Evolutionary conservation across 2,329 filamentous ascomycete genomes (phyloP), one percentile per base, ranked within the genome.

Genomic region (Ophiostoma ips): DNA sequence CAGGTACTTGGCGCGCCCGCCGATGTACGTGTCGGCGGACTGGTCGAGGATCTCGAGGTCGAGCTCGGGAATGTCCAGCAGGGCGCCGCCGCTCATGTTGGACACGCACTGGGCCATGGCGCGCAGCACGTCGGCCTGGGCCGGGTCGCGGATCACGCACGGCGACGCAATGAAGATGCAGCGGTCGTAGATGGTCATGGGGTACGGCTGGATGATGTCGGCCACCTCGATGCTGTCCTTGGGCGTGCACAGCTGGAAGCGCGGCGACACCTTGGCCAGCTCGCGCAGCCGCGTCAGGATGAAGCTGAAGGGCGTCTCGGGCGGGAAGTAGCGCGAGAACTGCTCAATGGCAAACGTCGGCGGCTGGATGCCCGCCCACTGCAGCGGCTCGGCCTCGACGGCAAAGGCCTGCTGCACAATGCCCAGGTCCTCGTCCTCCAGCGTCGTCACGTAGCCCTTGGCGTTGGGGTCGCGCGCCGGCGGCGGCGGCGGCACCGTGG

Each of bases 271-370:
- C 28, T 72, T 68, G 2, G 79, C 76, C 9, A 90, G 72, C 50
- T 87, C 81, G 54, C 83, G 72, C 46, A 96, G 70, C 2, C 84
- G 83, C 54, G 81, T 71, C 50, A 96, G 66, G 52, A 96, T 80
- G 60, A 88, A 95, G 55, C 81, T 83, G 57, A 96, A 84, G 0
- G 89, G 87, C 0, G 86, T 89, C 6, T 76, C 75, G 0, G 79
- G 76, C 0, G 89, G 87, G 58, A 95, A 95, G 61, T 90, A 92
- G 3, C 77, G 75, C 1, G 84, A 75, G 61, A 96, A 92, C 8
- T 77, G 75, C 60, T 92, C 79, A 33, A 95, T 69, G 3, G 87
- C 73, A 24, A 73, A 64, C 1, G 77, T 71, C 0, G 88, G 85
- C 4, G 90, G 86, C 46, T 82, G 72, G 35, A 96, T 71, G 21